Conservation (phyloP, 441 rosid genomes). For the Erodium texanum region DNA sequence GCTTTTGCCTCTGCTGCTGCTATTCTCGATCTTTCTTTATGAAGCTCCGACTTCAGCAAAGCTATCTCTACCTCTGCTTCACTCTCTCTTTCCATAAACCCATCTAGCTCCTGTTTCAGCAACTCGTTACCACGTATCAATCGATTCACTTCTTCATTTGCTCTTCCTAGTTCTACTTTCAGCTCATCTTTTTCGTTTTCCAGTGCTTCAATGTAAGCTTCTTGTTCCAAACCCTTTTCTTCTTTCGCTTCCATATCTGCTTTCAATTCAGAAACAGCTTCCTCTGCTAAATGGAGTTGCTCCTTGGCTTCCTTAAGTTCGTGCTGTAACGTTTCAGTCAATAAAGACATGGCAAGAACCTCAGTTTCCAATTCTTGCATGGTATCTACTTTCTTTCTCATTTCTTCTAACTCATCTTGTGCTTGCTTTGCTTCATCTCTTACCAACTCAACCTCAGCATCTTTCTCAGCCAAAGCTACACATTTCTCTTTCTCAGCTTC, state of each 20-base stretch:
- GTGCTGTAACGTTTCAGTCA: conserved; percentile 18
- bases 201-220: conserved; percentile 16
- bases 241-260: conserved; percentile 26
- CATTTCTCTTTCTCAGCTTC: conserved; percentile 25
- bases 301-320: conserved; percentile 24
- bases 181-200: conserved; percentile 27
- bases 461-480: conserved; percentile 20
- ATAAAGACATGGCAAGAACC: conserved; percentile 19
- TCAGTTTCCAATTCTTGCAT: conserved; percentile 29
- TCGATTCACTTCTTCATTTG: conserved; percentile 22
- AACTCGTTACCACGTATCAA: conserved; percentile 20
- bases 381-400: conserved; percentile 19
- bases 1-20: conserved; percentile 31
- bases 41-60: conserved; percentile 30
- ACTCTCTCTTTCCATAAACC: conserved; percentile 25
- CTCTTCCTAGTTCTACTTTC: conserved; percentile 18
- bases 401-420: conserved; percentile 20
- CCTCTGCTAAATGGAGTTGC: conserved; percentile 21
- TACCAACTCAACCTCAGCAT: conserved; percentile 21
- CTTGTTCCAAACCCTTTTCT: conserved; percentile 26
- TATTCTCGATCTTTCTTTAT: conserved; percentile 22
- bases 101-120: conserved; percentile 22
- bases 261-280: conserved; percentile 21
- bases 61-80: conserved; percentile 33
- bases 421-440: conserved; percentile 7